Evolutionary conservation across 257 asterid genomes (phyloP).

Genomic region (Galeopsis tetrahit): DNA sequence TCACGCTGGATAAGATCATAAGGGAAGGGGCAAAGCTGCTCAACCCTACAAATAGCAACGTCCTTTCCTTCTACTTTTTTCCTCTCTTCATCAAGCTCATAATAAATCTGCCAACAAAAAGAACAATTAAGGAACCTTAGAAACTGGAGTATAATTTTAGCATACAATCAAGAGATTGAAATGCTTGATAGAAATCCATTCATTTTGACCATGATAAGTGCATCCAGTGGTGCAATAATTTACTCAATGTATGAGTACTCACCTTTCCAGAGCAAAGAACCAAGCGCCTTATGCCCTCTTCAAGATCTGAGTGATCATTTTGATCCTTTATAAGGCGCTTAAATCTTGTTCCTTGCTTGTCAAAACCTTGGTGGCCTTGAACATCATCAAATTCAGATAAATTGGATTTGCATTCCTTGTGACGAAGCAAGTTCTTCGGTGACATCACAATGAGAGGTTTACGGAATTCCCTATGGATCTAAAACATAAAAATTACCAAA

Average conservation of each 20-base stretch:
- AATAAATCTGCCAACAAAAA: slow-evolving; percentile 64
- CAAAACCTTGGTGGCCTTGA: slow-evolving; percentile 97
- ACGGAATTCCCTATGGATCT: slow-evolving; percentile 95
- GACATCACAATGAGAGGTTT: slow-evolving; percentile 97
- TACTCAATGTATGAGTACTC: slow-evolving; percentile 20
- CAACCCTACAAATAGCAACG: slow-evolving; percentile 92
- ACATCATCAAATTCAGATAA: slow-evolving; percentile 95
- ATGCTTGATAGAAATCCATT: neutral
- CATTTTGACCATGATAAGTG: slow-evolving; percentile 7
- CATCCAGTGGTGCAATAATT: neutral
- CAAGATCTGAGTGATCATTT: slow-evolving; percentile 83
- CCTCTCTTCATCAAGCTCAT: slow-evolving; percentile 92
- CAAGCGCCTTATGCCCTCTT: slow-evolving; percentile 86
- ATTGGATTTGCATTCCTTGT: slow-evolving; percentile 95
- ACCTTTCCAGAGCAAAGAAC: slow-evolving; percentile 98
- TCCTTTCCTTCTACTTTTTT: slow-evolving; percentile 66
- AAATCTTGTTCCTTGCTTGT: slow-evolving; percentile 98
- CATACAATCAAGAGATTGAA: slow-evolving; percentile 10
- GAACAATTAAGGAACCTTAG: neutral
- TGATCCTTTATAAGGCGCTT: slow-evolving; percentile 95
- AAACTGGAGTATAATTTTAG: neutral
- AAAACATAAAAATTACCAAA: slow-evolving; percentile 29
- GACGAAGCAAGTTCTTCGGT: slow-evolving; percentile 96
- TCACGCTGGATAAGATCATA: slow-evolving; percentile 93
- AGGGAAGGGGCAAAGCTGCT: slow-evolving; percentile 98